These are phyloP conservation scores for Coix lacrymajobi DNA, from an alignment of 176 grass and related monocot species.

Conservation along the genomic window DNA sequence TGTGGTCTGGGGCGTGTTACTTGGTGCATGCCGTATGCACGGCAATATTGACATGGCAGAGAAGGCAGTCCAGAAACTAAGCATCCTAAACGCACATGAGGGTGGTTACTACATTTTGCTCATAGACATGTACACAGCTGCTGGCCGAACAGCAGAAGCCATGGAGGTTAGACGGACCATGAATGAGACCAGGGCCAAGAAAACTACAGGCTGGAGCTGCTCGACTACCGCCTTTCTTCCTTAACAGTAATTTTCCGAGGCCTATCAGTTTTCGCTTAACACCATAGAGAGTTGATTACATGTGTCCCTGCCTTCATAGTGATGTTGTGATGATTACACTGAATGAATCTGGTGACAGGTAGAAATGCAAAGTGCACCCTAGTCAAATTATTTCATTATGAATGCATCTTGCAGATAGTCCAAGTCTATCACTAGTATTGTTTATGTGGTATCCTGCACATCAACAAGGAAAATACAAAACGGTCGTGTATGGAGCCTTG, in stretches of 20 bases:
- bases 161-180: constrained; percentile 34
- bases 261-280: background rate
- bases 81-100: constrained; percentile 36
- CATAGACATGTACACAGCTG: constrained; percentile 37
- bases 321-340: background rate
- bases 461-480: background rate
- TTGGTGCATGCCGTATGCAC: constrained; percentile 51
- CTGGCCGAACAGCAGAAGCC: constrained; percentile 39
- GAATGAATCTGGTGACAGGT: background rate
- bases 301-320: background rate
- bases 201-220: constrained; percentile 47
- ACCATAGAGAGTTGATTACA: background rate
- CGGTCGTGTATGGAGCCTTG: background rate
- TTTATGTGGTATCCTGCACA: background rate
- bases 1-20: constrained; percentile 46
- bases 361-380: background rate
- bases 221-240: constrained; percentile 13
- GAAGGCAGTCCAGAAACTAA: constrained; percentile 38
- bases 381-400: background rate
- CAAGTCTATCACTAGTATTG: background rate
- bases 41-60: constrained; percentile 49
- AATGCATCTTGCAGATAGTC: background rate
- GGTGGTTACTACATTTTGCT: constrained; percentile 61
- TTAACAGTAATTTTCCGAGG: background rate
- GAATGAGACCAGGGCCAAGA: constrained; percentile 26